Evolutionary conservation across 495 filamentous ascomycete species (phyloP), one percentile per base, ranked within the genome.

Genomic region (Neurospora sp.): DNA sequence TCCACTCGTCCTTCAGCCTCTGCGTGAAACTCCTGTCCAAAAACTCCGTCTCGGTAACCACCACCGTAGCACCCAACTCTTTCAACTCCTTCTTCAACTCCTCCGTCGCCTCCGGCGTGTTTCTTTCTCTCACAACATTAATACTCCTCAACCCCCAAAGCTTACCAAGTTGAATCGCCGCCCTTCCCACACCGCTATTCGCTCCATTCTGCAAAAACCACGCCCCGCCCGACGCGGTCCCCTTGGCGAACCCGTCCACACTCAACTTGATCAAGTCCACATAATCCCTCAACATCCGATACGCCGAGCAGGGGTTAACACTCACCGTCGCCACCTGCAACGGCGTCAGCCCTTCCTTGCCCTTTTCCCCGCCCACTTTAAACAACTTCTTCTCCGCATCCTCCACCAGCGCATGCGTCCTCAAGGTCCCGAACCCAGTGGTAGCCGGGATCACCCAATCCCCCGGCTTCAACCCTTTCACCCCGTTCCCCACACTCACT

Each of bases 191-290:
- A 1, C 94, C 96, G 69, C 87, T 90, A 78, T 99, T 99, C 9
- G 96, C 96, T 3, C 96, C 96, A 77, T 99, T 99, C 84, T 99
- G 96, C 44, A 98, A 85, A 73, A 97, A 91, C 96, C 96, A 99
- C 41, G 92, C 88, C 70, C 90, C 88, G 71, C 71, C n/a, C 76
- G 31, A 35, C 31, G 71, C 44, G 44, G 74, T 31, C 47, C 75
- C 74, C 53, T 75, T 39, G 6, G 53, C 22, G 27, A 75, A 80
- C 41, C 71, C 77, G 87, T 80, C 81, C 18, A 82, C 72, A 38
- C 75, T 77, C 37, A 73, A 35, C 20, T 61, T 74, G 42, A 81
- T 74, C 87, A 76, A 81, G 8, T 86, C 80, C 53, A 88, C 90
- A 78, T 94, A 97, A 79, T 96, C 94, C 72, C 88, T 89, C 73